Conservation (phyloP, 768 basidiomycete genomes). For the Panaeolus papilionaceus region DNA sequence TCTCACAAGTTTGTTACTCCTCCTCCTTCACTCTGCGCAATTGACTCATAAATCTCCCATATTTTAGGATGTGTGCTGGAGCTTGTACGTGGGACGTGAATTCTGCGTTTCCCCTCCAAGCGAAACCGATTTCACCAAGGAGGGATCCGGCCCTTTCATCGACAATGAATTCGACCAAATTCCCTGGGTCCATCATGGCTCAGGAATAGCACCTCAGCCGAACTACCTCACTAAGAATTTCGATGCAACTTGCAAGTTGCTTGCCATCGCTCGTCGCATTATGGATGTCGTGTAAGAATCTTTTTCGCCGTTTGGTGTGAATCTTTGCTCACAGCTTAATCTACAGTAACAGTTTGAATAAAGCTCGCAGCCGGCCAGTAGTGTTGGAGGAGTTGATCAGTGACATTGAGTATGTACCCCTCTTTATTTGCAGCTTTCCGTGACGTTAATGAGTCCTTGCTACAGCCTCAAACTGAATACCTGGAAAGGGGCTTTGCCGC, state of each 20-base stretch:
- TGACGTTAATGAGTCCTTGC: neutral
- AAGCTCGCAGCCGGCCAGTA: conserved; percentile 43
- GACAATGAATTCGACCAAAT: conserved; percentile 56
- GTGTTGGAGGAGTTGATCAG: conserved; percentile 55
- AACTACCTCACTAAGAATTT: conserved; percentile 54
- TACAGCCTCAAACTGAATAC: conserved; percentile 51
- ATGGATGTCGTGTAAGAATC: conserved; percentile 61
- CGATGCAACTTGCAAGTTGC: conserved; percentile 53
- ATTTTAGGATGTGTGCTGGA: conserved; percentile 65
- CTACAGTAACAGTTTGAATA: conserved; percentile 50
- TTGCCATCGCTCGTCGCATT: conserved; percentile 54
- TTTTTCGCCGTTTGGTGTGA: neutral
- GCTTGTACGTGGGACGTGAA: conserved; percentile 68
- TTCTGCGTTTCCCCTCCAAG: conserved; percentile 50
- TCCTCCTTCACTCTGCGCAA: neutral
- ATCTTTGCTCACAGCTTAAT: neutral
- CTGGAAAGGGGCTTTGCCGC: conserved; percentile 51
- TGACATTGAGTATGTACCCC: conserved; percentile 53
- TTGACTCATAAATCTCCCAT: conserved; percentile 7
- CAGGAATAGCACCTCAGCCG: conserved; percentile 46
- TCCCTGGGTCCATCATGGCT: conserved; percentile 49
- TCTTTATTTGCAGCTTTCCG: neutral
- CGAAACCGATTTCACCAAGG: conserved; percentile 36
- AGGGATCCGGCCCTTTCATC: conserved; percentile 53
- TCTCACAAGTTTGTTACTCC: conserved; percentile 47